Evolutionary conservation across 306 rosid species (phyloP), one percentile per base, ranked within the genome.

Genomic region (Cicer chorassanicum): DNA sequence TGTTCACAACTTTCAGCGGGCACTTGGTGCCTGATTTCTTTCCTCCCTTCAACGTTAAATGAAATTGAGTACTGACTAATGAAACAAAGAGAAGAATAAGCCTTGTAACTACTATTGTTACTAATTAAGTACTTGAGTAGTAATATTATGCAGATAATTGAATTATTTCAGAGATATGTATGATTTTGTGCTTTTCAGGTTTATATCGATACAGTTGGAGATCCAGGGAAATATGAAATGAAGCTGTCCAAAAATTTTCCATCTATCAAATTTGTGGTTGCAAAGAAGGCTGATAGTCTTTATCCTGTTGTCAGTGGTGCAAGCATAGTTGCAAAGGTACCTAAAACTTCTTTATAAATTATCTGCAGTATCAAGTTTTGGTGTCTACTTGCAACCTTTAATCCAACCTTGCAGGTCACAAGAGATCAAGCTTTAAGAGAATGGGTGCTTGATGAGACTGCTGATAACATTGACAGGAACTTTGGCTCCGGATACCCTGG

Each of bases 251-350:
- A 79, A 51, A 77, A 48, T 39, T 93, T 91, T 70, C 92, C 98
- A 15, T 77, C 88, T 41, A 70, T 93, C 70, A 91, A 88, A 81
- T 93, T 93, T 79, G 98, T 93, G 65, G 97, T 91, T 76, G 92
- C 98, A 11, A 91, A 93, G 94, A 93, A 93, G 87, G 97, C 98
- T 55, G 98, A 93, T 85, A 93, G 97, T 84, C 92, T 93, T 34
- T 93, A 89, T 85, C 97, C 97, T 7, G 96, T 93, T 85, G 98
- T 93, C 19, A 91, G 98, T 83, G 98, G 98, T 65, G 98, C 98
- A 9, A 93, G 98, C 61, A 91, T 91, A 80, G 90, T 85, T 36
- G 98, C 98, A 70, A 93, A 93, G 93, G 98, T 92, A 82, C 43
- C 21, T 21, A 54, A 62, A 44, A 61, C 42, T 7, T 43, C 42